Evolutionary conservation across 225 moss, liverwort and hornwort genomes (phyloP), one percentile per base, ranked within the genome.

Genomic region (Antitrichia curtipendula): DNA sequence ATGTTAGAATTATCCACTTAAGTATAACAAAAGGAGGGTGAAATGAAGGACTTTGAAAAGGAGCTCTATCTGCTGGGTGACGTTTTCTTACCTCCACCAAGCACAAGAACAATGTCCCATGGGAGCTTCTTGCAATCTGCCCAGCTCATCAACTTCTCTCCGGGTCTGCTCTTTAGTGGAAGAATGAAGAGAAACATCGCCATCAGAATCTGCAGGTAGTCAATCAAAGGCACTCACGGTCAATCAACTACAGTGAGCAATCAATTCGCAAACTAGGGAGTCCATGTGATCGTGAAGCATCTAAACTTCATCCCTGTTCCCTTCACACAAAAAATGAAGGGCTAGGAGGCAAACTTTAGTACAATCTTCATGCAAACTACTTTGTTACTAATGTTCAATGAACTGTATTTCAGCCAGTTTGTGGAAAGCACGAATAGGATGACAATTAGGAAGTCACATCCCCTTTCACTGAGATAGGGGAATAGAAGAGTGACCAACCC

Each of bases 61-160:
- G 36, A 70, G 47, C 10, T 57, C 45, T 43, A 4, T 70, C 36
- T 57, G 18, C 6, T n/a, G 79, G 71, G 59, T 60, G 71, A 29
- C 23, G 41, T 50, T 63, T 81, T 31, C 80, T 78, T 90, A 94
- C 94, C 94, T 90, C 94, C 94, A 69, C 94, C 94, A 31, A 94
- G 89, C 80, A 94, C 91, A 68, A 99, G 95, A 82, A 99, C 90
- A 41, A 97, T 93, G 88, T 93, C 95, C 96, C 97, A 97, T 6
- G 95, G 94, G 34, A 99, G 93, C 78, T 96, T 95, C 91, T 97
- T 96, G 91, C 97, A 97, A 72, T 86, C 87, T 75, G 91, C 94
- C 97, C 96, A 99, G 79, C 90, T 92, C 97, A 97, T 95, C 89
- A 99, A 71, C 92, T 90, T 97, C 75, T 96, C 91, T 58, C 96